Evolutionary conservation across 169 alveolate species (phyloP).

Genomic region (Plasmodium vinckei): DNA sequence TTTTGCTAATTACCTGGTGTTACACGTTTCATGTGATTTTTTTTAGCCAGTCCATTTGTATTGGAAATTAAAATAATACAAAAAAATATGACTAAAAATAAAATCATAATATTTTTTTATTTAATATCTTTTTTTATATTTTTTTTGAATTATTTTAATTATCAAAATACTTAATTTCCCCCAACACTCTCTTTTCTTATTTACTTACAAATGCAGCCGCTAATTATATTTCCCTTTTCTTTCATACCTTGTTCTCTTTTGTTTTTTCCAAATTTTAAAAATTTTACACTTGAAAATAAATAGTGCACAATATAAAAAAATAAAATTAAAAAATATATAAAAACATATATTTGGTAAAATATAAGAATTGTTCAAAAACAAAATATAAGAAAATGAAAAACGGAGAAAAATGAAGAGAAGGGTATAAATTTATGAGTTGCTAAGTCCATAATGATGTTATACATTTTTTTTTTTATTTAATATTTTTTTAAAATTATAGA

Average conservation of each 20-base stretch:
- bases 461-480: not conserved
- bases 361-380: too few relatives aligned
- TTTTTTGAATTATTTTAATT: not conserved
- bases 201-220: not conserved
- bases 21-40: not conserved
- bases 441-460: too few relatives aligned
- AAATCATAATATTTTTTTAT: conserved; percentile 14
- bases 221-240: not conserved
- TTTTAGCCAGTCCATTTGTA: conserved; percentile 12
- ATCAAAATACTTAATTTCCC: too few relatives aligned
- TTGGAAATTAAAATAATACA: conserved; percentile 10
- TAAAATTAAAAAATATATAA: too few relatives aligned
- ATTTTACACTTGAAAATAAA: too few relatives aligned
- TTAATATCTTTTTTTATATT: not conserved
- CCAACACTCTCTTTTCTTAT: not conserved
- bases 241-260: not conserved
- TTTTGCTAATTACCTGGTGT: conserved; percentile 11
- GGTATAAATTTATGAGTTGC: too few relatives aligned
- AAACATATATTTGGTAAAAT: too few relatives aligned
- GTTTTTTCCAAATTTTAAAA: not conserved
- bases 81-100: not conserved
- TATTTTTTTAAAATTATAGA: not conserved
- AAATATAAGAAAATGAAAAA: too few relatives aligned
- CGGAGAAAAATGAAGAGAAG: too few relatives aligned
- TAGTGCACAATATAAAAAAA: too few relatives aligned